Evolutionary conservation across 192 early-diverging fungal species (phyloP).

Genomic region (Phlyctochytrium bullatum): DNA sequence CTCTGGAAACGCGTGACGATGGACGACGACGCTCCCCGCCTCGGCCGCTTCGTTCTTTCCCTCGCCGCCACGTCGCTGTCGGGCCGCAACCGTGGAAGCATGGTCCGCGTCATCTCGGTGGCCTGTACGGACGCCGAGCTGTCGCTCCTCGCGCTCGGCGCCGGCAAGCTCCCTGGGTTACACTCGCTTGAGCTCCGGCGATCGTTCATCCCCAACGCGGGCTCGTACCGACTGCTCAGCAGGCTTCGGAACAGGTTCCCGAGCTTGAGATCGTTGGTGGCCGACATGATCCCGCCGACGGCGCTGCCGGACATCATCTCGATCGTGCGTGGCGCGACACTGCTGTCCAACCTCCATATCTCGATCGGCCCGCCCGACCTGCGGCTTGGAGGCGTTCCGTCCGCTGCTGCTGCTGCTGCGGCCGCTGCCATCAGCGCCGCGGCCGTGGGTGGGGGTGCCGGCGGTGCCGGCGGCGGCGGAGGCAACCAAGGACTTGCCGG

Average conservation of each 20-base stretch:
- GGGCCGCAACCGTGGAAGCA: neutral
- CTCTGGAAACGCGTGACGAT: slow-evolving; percentile 8
- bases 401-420: too few relatives aligned
- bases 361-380: neutral
- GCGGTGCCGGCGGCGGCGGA: neutral
- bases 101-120: slow-evolving; percentile 2
- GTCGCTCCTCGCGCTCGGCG: slow-evolving; percentile 3
- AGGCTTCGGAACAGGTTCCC: neutral
- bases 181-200: slow-evolving; percentile 3
- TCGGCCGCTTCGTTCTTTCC: neutral
- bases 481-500: neutral
- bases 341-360: slow-evolving; percentile 3
- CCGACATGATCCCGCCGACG: slow-evolving; percentile 4
- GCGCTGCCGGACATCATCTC: neutral
- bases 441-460: too few relatives aligned
- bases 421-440: too few relatives aligned
- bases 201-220: slow-evolving; percentile 2
- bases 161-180: neutral
- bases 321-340: neutral
- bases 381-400: too few relatives aligned
- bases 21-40: slow-evolving; percentile 1
- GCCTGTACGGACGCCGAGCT: slow-evolving; percentile 4
- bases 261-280: neutral
- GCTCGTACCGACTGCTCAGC: neutral
- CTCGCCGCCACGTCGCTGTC: neutral